These are phyloP conservation scores for Sparassis latifolia DNA, from an alignment of 1,284 basidiomycete genomes.

Conservation along the genomic window DNA sequence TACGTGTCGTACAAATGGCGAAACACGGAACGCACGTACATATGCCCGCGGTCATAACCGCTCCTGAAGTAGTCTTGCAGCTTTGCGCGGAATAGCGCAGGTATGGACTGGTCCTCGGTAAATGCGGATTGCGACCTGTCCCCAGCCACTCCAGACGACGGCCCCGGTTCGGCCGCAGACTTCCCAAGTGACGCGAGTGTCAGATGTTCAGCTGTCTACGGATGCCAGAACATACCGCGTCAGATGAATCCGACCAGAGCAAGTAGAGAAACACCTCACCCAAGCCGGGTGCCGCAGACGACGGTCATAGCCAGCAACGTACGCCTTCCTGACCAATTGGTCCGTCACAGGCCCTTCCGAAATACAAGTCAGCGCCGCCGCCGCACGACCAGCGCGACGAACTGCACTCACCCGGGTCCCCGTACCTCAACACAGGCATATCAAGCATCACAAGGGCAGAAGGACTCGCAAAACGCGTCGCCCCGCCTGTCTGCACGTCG, in stretches of 20 bases:
- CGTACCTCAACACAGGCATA: slow-evolving; percentile 55
- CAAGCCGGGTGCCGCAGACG: slow-evolving; percentile 88
- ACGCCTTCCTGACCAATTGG: slow-evolving; percentile 73
- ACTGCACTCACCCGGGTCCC: slow-evolving; percentile 57
- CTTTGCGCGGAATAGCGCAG: slow-evolving; percentile 76
- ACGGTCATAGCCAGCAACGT: slow-evolving; percentile 88
- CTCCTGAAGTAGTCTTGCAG: slow-evolving; percentile 89
- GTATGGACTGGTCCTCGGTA: slow-evolving; percentile 78
- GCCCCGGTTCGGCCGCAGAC: slow-evolving; percentile 30
- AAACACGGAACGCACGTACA: slow-evolving; percentile 44
- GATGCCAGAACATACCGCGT: background rate
- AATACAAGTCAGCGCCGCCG: slow-evolving; percentile 2
- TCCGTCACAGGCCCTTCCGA: slow-evolving; percentile 77
- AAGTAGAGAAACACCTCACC: slow-evolving; percentile 41
- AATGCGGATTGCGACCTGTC: slow-evolving; percentile 83
- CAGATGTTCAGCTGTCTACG: slow-evolving; percentile 87
- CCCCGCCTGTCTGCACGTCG: slow-evolving; percentile 17
- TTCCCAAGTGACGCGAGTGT: slow-evolving; percentile 70
- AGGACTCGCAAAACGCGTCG: slow-evolving; percentile 19
- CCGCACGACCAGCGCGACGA: background rate
- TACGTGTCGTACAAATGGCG: background rate
- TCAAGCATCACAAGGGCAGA: slow-evolving; percentile 15
- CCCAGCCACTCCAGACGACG: slow-evolving; percentile 36
- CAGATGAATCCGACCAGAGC: background rate
- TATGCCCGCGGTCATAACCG: slow-evolving; percentile 96